phyloP scores from a whole-genome alignment of 495 filamentous ascomycete genomes.

The Lophium mytilinum region DNA sequence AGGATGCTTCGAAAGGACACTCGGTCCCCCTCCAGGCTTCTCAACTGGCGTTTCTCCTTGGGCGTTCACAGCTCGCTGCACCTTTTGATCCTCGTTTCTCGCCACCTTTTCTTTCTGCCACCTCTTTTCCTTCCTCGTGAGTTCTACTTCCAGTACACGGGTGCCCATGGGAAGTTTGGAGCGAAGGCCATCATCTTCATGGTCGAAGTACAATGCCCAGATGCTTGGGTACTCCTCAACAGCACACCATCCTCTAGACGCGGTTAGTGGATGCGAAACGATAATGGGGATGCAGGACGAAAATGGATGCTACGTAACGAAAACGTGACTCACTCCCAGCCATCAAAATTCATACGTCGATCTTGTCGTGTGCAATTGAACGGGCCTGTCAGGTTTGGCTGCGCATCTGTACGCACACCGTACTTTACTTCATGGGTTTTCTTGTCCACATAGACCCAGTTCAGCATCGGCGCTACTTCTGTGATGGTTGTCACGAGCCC shows the following conservation, averaged over 20 bases:
- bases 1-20: neutral
- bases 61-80: conserved; percentile 9
- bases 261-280: too few relatives aligned
- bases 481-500: conserved; percentile 31
- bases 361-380: conserved; percentile 31
- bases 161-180: conserved; percentile 12
- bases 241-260: conserved; percentile 24
- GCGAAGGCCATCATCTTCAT: conserved; percentile 24
- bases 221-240: conserved; percentile 26
- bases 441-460: conserved; percentile 31
- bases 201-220: conserved; percentile 26
- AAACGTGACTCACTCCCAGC: conserved; percentile 20
- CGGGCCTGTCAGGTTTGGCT: conserved; percentile 27
- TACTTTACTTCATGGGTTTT: conserved; percentile 31
- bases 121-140: conserved; percentile 21
- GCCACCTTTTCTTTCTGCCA: conserved; percentile 8
- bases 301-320: too few relatives aligned
- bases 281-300: too few relatives aligned
- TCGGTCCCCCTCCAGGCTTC: neutral
- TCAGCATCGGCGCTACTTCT: conserved; percentile 28
- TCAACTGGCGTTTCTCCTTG: conserved; percentile 14
- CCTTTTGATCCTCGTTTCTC: conserved; percentile 20
- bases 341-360: conserved; percentile 29
- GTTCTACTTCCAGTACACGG: conserved; percentile 16
- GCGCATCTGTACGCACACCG: conserved; percentile 25